Conservation (phyloP, 1,284 basidiomycete genomes). For the Vanrija sp. region DNA sequence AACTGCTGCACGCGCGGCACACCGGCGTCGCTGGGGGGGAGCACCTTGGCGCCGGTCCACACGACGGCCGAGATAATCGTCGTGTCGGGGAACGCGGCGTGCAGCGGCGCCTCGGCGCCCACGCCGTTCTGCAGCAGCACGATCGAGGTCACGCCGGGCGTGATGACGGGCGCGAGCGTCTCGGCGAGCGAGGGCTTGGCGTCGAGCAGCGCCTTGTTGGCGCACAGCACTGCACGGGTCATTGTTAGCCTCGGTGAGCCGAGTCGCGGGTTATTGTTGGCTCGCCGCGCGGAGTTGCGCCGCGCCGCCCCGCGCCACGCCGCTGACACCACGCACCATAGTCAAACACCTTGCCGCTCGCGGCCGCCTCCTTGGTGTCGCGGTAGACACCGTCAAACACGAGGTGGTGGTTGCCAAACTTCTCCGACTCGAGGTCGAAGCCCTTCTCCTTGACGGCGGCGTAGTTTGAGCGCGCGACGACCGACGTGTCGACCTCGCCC, state of each 20-base stretch:
- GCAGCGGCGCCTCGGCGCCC: constrained; percentile 52
- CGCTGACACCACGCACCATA: constrained; percentile 21
- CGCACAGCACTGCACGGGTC: constrained; percentile 37
- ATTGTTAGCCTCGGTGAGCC: too few species aligned
- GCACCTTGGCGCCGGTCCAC: constrained; percentile 48
- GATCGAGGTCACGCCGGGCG: constrained; percentile 42
- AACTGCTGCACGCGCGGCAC: constrained; percentile 40
- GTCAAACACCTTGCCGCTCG: constrained; percentile 34
- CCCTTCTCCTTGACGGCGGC: constrained; percentile 44
- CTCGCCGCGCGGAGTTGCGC: too few species aligned
- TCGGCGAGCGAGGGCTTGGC: constrained; percentile 43
- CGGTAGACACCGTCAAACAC: constrained; percentile 45
- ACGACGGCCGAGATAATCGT: constrained; percentile 53
- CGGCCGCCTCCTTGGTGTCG: constrained; percentile 41
- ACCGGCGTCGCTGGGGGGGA: constrained; percentile 23
- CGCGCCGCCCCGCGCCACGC: too few species aligned
- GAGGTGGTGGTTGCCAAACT: constrained; percentile 39
- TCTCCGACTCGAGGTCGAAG: constrained; percentile 39
- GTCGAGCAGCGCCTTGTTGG: constrained; percentile 49
- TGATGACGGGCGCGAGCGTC: constrained; percentile 38
- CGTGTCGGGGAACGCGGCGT: constrained; percentile 47
- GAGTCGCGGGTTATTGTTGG: too few species aligned
- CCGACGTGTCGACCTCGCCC: constrained; percentile 46
- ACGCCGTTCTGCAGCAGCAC: constrained; percentile 55
- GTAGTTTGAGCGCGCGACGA: constrained; percentile 52